phyloP scores from a whole-genome alignment of 768 basidiomycete genomes.

The Agrocybe praecox region DNA sequence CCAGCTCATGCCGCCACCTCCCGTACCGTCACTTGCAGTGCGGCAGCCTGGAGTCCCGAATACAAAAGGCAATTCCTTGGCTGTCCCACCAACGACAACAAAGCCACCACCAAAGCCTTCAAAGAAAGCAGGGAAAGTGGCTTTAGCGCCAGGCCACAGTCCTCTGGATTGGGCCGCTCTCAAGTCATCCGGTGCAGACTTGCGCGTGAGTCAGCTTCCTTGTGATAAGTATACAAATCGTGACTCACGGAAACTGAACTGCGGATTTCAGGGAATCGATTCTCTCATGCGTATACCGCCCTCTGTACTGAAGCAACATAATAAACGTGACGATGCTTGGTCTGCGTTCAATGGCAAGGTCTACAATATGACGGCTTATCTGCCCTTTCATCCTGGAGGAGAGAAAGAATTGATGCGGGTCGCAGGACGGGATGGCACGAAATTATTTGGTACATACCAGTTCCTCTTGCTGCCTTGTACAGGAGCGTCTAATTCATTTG shows the following conservation, averaged over 20 bases:
- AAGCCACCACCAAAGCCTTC: constrained; percentile 53
- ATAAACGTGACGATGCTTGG: constrained; percentile 90
- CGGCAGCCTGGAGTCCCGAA: constrained; percentile 40
- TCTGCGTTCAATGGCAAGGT: constrained; percentile 90
- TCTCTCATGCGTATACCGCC: constrained; percentile 70
- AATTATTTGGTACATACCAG: constrained; percentile 78
- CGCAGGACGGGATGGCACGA: constrained; percentile 93
- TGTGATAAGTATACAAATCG: constrained; percentile 24
- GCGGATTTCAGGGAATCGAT: constrained; percentile 66
- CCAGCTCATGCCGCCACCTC: constrained; percentile 58
- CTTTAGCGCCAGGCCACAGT: constrained; percentile 87
- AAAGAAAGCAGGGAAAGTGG: constrained; percentile 78
- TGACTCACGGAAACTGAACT: not conserved
- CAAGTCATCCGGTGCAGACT: constrained; percentile 78
- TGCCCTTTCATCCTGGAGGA: constrained; percentile 93
- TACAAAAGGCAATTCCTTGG: constrained; percentile 43
- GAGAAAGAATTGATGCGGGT: constrained; percentile 93
- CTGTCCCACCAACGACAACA: constrained; percentile 65
- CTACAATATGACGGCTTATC: constrained; percentile 94
- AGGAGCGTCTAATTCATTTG: not conserved
- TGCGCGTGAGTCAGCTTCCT: constrained; percentile 53
- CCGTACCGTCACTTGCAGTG: constrained; percentile 41
- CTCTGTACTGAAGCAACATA: constrained; percentile 78
- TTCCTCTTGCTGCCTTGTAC: not conserved
- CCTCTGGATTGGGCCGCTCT: constrained; percentile 93